These are phyloP conservation scores for Suhomyces coccinellae DNA, from an alignment of 1,139 yeast genomes.

Conservation along the genomic window DNA sequence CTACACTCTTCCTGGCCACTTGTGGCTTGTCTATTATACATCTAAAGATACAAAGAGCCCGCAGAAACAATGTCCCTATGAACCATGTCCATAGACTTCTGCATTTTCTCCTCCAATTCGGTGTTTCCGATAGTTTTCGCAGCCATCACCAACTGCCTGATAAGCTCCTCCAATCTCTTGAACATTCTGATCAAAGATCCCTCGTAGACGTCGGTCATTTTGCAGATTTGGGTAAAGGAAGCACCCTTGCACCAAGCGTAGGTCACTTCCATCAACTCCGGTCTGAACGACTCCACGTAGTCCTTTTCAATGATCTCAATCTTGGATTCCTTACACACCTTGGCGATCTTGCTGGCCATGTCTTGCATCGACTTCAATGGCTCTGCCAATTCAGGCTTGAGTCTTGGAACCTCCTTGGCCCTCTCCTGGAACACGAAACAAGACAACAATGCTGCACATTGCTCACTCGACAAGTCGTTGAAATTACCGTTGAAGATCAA, in stretches of 20 bases:
- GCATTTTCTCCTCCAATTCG: constrained; percentile 87
- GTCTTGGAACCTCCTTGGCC: constrained; percentile 82
- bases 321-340: constrained; percentile 84
- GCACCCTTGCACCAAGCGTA: constrained; percentile 98
- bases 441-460: constrained; percentile 86
- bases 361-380: constrained; percentile 86
- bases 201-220: constrained; percentile 98
- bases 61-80: constrained; percentile 98
- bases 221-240: constrained; percentile 91
- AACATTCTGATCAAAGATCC: constrained; percentile 94
- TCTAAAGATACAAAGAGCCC: constrained; percentile 77
- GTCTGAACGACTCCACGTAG: constrained; percentile 85
- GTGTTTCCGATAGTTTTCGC: constrained; percentile 91
- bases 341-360: constrained; percentile 88
- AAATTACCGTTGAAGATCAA: constrained; percentile 93
- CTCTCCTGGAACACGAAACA: constrained; percentile 97
- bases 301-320: constrained; percentile 88
- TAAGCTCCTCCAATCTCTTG: constrained; percentile 88
- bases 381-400: constrained; percentile 84
- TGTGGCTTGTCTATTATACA: constrained; percentile 4
- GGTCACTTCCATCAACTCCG: constrained; percentile 95
- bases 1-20: background rate
- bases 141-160: constrained; percentile 85
- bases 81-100: constrained; percentile 75
- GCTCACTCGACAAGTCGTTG: constrained; percentile 82